phyloP scores from a whole-genome alignment of 805 yeast species.

The Candida caryicola region DNA sequence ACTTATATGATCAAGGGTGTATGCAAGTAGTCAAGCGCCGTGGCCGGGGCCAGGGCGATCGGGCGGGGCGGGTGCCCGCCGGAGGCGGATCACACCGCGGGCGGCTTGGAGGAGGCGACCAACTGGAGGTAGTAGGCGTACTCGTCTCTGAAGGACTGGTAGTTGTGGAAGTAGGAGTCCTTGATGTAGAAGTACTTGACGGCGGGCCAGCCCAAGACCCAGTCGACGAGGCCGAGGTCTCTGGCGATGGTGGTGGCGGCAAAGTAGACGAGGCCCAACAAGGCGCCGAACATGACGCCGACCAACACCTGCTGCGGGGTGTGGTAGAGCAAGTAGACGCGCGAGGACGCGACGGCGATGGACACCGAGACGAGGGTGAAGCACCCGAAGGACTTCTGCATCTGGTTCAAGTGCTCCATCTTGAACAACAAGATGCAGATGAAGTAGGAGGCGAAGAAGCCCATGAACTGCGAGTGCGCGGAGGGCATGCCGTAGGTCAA shows the following conservation, averaged over 20 bases:
- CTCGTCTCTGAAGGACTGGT: slow-evolving; percentile 48
- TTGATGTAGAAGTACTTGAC: slow-evolving; percentile 51
- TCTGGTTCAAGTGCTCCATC: slow-evolving; percentile 24
- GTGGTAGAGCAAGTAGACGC: slow-evolving; percentile 81
- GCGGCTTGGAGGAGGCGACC: slow-evolving; percentile 1
- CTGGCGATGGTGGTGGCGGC: slow-evolving; percentile 51
- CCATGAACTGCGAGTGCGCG: slow-evolving; percentile 96
- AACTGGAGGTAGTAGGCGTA: slow-evolving; percentile 19
- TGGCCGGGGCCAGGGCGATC: too few relatives aligned
- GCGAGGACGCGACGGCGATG: slow-evolving; percentile 56
- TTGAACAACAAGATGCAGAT: slow-evolving; percentile 46
- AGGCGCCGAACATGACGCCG: slow-evolving; percentile 64
- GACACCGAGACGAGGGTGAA: slow-evolving; percentile 24
- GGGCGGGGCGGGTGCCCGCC: too few relatives aligned
- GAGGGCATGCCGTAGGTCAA: slow-evolving; percentile 94
- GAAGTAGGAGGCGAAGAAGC: slow-evolving; percentile 66
- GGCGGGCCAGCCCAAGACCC: slow-evolving; percentile 60
- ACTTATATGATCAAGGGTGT: background rate
- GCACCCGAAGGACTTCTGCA: slow-evolving; percentile 29
- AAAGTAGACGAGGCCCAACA: slow-evolving; percentile 60
- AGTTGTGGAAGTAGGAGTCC: slow-evolving; percentile 55
- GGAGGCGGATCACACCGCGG: background rate
- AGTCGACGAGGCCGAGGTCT: slow-evolving; percentile 63
- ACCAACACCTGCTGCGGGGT: slow-evolving; percentile 66
- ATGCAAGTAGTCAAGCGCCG: background rate